A percentile compares a stretch with the other conserved stretches of the same genome.
These are phyloP conservation scores for Zygnema cylindricum DNA, from an alignment of 139 green algal genomes.

Conservation along the genomic window DNA sequence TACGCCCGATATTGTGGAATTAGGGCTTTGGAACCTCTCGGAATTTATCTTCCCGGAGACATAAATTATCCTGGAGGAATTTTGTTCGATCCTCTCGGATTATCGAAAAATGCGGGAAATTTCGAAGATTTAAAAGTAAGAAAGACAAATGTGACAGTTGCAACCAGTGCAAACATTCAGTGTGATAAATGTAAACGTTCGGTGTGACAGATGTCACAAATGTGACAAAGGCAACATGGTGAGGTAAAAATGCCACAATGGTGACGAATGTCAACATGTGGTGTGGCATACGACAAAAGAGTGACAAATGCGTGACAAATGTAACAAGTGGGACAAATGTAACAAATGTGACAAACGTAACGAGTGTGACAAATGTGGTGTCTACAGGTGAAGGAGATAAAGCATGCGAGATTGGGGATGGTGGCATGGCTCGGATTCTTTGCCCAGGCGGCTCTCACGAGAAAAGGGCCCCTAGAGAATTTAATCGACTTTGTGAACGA, in stretches of 20 bases:
- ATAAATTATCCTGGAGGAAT: constrained; percentile 65
- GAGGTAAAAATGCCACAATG: too few relatives aligned
- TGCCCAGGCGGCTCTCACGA: constrained; percentile 77
- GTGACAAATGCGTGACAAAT: too few relatives aligned
- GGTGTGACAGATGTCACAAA: too few relatives aligned
- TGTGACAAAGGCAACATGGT: too few relatives aligned
- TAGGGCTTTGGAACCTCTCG: constrained; percentile 63
- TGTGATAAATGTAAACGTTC: too few relatives aligned
- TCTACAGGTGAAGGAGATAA: constrained; percentile 77
- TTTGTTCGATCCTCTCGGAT: constrained; percentile 95
- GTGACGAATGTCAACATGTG: too few relatives aligned
- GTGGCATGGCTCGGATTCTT: constrained; percentile 88
- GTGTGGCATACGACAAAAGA: too few relatives aligned
- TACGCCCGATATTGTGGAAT: constrained; percentile 67
- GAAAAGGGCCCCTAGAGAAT: constrained; percentile 78
- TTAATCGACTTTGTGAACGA: constrained; percentile 78
- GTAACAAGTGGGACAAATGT: too few relatives aligned
- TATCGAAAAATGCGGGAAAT: constrained; percentile 90
- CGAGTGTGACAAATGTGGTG: too few relatives aligned
- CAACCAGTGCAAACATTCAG: too few relatives aligned
- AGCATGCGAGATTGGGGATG: constrained; percentile 91
- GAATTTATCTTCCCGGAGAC: constrained; percentile 66
- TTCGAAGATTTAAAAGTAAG: constrained; percentile 94
- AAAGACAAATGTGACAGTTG: too few relatives aligned
- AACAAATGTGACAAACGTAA: too few relatives aligned